phyloP scores from a whole-genome alignment of 2,329 filamentous ascomycete genomes.

The Aschersonia sp. region DNA sequence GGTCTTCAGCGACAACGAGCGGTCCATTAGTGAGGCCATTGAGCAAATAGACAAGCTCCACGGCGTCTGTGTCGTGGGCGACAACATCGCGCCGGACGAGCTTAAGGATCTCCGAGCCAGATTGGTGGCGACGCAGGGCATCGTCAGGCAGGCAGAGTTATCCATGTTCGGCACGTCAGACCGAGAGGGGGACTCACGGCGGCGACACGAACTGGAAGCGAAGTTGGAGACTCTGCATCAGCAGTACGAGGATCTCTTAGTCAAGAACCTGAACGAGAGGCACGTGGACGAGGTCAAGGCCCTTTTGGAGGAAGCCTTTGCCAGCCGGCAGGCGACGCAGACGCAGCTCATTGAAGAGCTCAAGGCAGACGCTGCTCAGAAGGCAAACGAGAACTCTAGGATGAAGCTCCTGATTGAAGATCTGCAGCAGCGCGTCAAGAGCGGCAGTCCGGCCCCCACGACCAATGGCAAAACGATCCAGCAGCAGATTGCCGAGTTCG shows the following conservation, averaged over 20 bases:
- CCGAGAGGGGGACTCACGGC: slow-evolving; percentile 49
- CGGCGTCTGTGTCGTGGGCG: slow-evolving; percentile 61
- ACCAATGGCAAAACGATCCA: slow-evolving; percentile 82
- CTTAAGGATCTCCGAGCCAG: slow-evolving; percentile 62
- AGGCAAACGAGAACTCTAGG: slow-evolving; percentile 67
- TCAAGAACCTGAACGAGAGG: slow-evolving; percentile 60
- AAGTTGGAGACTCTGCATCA: slow-evolving; percentile 60
- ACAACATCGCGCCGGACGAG: slow-evolving; percentile 68
- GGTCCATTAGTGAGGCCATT: slow-evolving; percentile 69
- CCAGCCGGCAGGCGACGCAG: slow-evolving; percentile 59
- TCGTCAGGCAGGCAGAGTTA: slow-evolving; percentile 83
- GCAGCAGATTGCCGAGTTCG: slow-evolving; percentile 96
- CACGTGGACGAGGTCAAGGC: slow-evolving; percentile 78
- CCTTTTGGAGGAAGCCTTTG: slow-evolving; percentile 61
- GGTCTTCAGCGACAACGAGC: slow-evolving; percentile 86
- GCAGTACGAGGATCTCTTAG: slow-evolving; percentile 72
- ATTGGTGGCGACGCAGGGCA: slow-evolving; percentile 78
- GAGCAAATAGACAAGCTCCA: slow-evolving; percentile 68
- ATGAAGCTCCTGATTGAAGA: slow-evolving; percentile 72
- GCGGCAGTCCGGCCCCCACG: slow-evolving; percentile 38
- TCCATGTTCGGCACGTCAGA: slow-evolving; percentile 59
- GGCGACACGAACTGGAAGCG: slow-evolving; percentile 62
- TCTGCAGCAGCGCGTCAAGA: slow-evolving; percentile 59
- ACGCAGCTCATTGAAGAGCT: slow-evolving; percentile 62
- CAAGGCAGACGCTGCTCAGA: slow-evolving; percentile 59